Percentiles rank a stretch among this genome's conserved stretches.
Conservation (phyloP, 345 rosid species). For the Salix koriyanagi region DNA sequence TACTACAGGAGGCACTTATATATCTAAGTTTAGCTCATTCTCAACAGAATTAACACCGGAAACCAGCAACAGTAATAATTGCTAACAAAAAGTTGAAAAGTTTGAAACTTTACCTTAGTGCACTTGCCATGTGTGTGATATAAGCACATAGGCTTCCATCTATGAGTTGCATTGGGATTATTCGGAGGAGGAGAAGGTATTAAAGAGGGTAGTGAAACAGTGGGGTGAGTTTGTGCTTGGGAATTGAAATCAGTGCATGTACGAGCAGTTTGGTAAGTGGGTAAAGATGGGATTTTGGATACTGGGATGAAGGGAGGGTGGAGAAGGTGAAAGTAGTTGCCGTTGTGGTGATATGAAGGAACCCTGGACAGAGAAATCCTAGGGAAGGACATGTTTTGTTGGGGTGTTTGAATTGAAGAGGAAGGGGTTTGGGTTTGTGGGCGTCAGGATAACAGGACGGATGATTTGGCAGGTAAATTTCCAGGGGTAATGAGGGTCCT, state of each 20-base stretch:
- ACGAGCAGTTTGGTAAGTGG: constrained; percentile 5
- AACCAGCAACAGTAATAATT: not conserved
- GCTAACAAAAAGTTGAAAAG: not conserved
- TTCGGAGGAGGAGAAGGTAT: not conserved
- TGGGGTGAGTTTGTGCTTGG: not conserved
- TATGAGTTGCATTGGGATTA: not conserved
- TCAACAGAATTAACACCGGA: not conserved
- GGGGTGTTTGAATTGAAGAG: not conserved
- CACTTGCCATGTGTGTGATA: constrained; percentile 81
- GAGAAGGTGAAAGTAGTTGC: not conserved
- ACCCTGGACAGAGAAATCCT: constrained; percentile 26
- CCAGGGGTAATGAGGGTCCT: no score
- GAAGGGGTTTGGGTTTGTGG: no score
- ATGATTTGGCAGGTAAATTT: no score
- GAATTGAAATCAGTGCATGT: constrained; percentile 4
- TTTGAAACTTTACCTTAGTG: constrained; percentile 43
- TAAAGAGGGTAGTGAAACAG: constrained; percentile 25
- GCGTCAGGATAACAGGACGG: no score
- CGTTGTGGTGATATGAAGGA: constrained; percentile 13
- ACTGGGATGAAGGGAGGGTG: not conserved
- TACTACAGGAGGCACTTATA: not conserved
- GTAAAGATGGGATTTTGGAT: constrained; percentile 13
- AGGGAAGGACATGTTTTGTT: constrained; percentile 21
- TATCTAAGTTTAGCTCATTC: no score
- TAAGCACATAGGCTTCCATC: constrained; percentile 84